Evolutionary conservation across 352 stramenopile species (phyloP).

Genomic region (Phytopythium mirpurense): DNA sequence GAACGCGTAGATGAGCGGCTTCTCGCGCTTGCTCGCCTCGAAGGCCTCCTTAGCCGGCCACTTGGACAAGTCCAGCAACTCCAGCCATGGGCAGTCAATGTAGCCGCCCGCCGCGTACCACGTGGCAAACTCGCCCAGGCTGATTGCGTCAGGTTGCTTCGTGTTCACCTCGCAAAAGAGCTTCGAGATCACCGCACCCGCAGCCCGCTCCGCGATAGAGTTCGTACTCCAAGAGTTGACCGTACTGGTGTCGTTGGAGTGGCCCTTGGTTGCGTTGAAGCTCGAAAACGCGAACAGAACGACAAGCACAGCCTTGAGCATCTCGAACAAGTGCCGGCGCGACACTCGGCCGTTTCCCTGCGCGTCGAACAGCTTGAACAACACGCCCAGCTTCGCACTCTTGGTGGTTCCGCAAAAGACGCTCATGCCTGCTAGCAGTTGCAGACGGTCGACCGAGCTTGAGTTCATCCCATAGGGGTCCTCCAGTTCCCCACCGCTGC

Average conservation of each 20-base stretch:
- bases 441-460: conserved; percentile 69
- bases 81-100: conserved; percentile 94
- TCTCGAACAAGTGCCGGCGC: conserved; percentile 71
- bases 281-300: conserved; percentile 84
- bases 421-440: conserved; percentile 82
- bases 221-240: conserved; percentile 69
- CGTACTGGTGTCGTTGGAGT: conserved; percentile 56
- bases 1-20: conserved; percentile 81
- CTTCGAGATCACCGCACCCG: conserved; percentile 89
- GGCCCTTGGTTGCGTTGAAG: conserved; percentile 53
- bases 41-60: conserved; percentile 89
- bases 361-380: conserved; percentile 80
- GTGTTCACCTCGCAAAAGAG: conserved; percentile 71
- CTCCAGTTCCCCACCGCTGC: conserved; percentile 8
- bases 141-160: conserved; percentile 74
- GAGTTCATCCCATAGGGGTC: conserved; percentile 25
- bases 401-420: conserved; percentile 95
- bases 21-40: conserved; percentile 82
- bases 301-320: conserved; percentile 77
- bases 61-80: conserved; percentile 95
- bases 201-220: conserved; percentile 77
- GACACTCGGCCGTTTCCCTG: conserved; percentile 60
- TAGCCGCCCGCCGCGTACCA: conserved; percentile 96
- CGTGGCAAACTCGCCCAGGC: conserved; percentile 93
- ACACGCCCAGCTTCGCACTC: conserved; percentile 89